Percentiles rank a stretch among this genome's conserved stretches.
Evolutionary conservation across 768 basidiomycete species (phyloP).

Genomic region (Roridomyces roridus): DNA sequence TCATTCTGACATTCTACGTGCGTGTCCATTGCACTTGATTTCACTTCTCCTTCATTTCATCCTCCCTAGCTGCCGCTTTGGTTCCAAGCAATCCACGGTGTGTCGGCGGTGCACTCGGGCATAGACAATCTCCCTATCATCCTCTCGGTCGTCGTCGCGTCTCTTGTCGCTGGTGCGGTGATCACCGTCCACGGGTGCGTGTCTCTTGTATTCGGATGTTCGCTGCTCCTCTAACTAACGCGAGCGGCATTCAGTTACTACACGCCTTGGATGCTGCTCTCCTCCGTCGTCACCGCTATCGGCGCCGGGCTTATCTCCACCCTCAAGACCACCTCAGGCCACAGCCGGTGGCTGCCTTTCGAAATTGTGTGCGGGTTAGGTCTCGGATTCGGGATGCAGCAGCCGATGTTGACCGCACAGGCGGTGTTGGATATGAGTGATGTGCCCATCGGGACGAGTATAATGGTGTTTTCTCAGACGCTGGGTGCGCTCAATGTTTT

Average conservation of each 20-base stretch:
- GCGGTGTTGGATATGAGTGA: constrained; percentile 17
- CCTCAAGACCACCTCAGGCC: constrained; percentile 28
- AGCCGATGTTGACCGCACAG: constrained; percentile 28
- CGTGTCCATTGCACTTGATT: background rate
- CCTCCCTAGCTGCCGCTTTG: constrained; percentile 13
- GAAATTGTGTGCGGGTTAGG: constrained; percentile 35
- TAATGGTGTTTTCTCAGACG: constrained; percentile 28
- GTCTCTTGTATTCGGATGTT: no score
- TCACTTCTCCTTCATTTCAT: background rate
- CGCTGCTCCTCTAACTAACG: no score
- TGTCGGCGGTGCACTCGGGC: constrained; percentile 41
- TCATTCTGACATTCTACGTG: constrained; percentile 6
- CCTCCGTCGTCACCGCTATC: constrained; percentile 38
- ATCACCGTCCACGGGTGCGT: constrained; percentile 35
- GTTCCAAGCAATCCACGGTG: constrained; percentile 45
- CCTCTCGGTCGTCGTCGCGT: constrained; percentile 42
- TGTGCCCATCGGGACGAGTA: constrained; percentile 18
- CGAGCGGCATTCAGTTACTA: constrained; percentile 30
- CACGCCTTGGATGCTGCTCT: constrained; percentile 30
- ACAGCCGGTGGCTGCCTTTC: constrained; percentile 26
- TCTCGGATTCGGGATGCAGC: constrained; percentile 30
- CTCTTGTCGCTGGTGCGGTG: constrained; percentile 43
- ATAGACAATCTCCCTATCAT: constrained; percentile 40
- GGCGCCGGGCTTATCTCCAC: constrained; percentile 44
- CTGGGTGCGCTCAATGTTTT: constrained; percentile 2